Conservation (phyloP, 768 basidiomycete species). For the Rubroboletus pulcherrimus region DNA sequence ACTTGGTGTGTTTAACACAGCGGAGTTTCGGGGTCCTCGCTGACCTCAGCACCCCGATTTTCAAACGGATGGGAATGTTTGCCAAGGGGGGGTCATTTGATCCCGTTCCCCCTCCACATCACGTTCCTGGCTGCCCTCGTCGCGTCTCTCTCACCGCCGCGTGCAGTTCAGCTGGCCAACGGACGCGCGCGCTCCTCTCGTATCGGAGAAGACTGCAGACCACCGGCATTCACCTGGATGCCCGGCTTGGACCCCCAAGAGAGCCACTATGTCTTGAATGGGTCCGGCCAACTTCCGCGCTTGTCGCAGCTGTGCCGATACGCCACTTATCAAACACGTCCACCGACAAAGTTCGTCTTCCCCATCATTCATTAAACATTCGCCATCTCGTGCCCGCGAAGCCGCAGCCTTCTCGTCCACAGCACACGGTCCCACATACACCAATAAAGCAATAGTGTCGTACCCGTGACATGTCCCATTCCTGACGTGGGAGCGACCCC, state of each 20-base stretch:
- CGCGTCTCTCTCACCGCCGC: constrained; percentile 1
- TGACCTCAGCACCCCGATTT: constrained; percentile 15
- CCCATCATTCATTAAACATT: constrained; percentile 8
- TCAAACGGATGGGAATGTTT: background rate
- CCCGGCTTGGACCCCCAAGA: constrained; percentile 15
- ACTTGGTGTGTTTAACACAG: background rate
- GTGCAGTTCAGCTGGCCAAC: too few relatives aligned
- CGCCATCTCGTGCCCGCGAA: background rate
- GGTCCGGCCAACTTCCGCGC: constrained; percentile 29
- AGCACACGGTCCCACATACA: background rate
- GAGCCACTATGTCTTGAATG: constrained; percentile 23
- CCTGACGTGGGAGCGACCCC: constrained; percentile 21
- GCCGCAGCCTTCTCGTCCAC: background rate
- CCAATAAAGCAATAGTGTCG: constrained; percentile 3
- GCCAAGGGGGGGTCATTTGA: constrained; percentile 20
- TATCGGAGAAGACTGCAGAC: constrained; percentile 6
- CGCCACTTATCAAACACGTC: constrained; percentile 31
- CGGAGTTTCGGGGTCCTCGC: constrained; percentile 18
- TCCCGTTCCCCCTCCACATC: constrained; percentile 8
- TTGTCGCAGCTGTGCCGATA: constrained; percentile 25
- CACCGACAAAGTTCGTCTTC: constrained; percentile 19
- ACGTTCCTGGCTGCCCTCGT: background rate
- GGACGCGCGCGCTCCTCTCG: background rate
- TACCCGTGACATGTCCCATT: constrained; percentile 4
- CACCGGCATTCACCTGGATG: background rate